phyloP scores from a whole-genome alignment of 352 stramenopile genomes.

The Phytophthora sojae region DNA sequence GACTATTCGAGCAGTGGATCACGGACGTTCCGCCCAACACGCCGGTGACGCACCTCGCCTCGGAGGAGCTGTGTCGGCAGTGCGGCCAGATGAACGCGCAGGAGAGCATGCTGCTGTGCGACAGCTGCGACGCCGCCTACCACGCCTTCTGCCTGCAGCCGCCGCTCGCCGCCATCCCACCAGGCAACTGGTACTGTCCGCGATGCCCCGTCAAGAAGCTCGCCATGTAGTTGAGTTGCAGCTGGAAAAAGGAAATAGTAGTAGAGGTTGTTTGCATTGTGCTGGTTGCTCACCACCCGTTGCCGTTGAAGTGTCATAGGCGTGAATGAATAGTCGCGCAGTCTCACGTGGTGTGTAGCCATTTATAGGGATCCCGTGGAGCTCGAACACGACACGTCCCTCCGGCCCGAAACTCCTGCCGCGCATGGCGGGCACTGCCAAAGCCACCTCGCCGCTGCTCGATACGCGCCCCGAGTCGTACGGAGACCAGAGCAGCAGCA shows the following conservation, averaged over 20 bases:
- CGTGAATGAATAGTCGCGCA: not conserved
- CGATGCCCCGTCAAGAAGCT: conserved; percentile 67
- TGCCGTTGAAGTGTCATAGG: not conserved
- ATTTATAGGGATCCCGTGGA: conserved; percentile 30
- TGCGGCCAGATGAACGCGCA: conserved; percentile 71
- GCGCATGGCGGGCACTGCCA: conserved; percentile 14
- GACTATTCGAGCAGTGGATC: conserved; percentile 84
- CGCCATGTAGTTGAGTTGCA: conserved; percentile 25
- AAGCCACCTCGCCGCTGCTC: conserved; percentile 30
- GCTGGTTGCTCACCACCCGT: conserved; percentile 27
- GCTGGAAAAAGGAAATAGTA: conserved; percentile 3
- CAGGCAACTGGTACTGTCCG: conserved; percentile 85
- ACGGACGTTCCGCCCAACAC: conserved; percentile 60
- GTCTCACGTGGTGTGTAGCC: conserved; percentile 18
- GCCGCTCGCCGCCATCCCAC: conserved; percentile 64
- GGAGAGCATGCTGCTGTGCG: conserved; percentile 84
- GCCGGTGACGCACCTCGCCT: conserved; percentile 54
- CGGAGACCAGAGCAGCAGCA: conserved; percentile 16
- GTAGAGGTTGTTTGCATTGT: conserved; percentile 5
- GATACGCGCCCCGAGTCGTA: conserved; percentile 23
- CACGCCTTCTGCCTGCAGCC: conserved; percentile 85
- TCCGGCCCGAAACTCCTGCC: conserved; percentile 30
- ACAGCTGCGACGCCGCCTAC: conserved; percentile 87
- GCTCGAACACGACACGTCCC: conserved; percentile 9
- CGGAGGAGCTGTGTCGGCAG: conserved; percentile 74